Evolutionary conservation across 2,329 filamentous ascomycete species (phyloP).

Genomic region (Cytospora piceae): DNA sequence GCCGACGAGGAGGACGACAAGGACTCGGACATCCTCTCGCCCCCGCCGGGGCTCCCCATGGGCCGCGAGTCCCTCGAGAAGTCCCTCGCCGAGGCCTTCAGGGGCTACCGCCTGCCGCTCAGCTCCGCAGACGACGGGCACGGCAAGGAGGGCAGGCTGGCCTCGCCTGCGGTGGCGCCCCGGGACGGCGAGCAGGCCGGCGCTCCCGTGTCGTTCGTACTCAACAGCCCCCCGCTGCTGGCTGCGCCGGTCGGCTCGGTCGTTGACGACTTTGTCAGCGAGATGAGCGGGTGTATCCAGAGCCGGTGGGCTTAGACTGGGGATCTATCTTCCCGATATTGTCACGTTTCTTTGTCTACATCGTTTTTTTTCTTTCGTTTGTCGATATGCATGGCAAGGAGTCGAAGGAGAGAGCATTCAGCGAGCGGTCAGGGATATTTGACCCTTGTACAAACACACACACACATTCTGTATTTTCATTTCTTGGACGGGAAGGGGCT

Average conservation of each 20-base stretch:
- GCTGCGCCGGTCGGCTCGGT: conserved; percentile 43
- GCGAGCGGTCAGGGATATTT: conserved; percentile 15
- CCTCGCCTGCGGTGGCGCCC: background rate
- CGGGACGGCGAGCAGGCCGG: background rate
- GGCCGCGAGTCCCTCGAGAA: conserved; percentile 33
- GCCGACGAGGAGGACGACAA: conserved; percentile 45
- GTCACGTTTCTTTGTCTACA: background rate
- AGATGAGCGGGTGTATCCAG: conserved; percentile 20
- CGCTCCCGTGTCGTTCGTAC: conserved; percentile 9
- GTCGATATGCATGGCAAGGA: conserved; percentile 19
- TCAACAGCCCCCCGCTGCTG: conserved; percentile 36
- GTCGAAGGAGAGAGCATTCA: conserved; percentile 17
- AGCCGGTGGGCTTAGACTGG: conserved; percentile 10
- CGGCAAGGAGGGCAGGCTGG: conserved; percentile 32
- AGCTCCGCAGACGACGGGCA: conserved; percentile 32
- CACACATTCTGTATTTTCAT: background rate
- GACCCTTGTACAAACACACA: conserved; percentile 5
- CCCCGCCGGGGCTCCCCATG: conserved; percentile 33
- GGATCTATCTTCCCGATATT: background rate
- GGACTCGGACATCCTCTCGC: conserved; percentile 42
- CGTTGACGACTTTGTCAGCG: conserved; percentile 45
- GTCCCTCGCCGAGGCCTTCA: conserved; percentile 38
- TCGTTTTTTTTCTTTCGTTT: conserved; percentile 10
- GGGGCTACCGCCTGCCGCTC: conserved; percentile 54
- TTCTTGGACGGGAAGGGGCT: background rate